Evolutionary conservation across 2,329 filamentous ascomycete genomes (phyloP).

Genomic region (Cadophora luteo-olivacea): DNA sequence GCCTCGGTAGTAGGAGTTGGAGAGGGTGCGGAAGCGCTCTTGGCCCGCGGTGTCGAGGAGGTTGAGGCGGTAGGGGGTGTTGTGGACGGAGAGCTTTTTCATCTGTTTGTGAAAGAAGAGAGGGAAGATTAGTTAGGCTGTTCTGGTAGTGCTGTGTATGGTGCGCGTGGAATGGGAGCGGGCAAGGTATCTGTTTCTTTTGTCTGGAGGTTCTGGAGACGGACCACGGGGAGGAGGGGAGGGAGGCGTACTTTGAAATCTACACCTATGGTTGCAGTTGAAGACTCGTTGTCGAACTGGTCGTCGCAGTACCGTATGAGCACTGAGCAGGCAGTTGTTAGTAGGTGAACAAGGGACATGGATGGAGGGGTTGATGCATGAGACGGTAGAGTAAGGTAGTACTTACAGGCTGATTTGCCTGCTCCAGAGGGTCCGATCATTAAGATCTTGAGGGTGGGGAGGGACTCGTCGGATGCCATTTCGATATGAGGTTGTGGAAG

Average conservation of each 20-base stretch:
- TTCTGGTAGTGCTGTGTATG: not conserved
- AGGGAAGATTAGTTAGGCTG: not conserved
- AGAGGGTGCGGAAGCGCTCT: conserved; percentile 94
- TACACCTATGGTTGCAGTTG: conserved; percentile 62
- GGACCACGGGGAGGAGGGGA: not conserved
- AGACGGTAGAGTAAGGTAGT: conserved; percentile 1
- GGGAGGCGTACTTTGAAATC: conserved; percentile 58
- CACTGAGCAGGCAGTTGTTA: conserved; percentile 47
- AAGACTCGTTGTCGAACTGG: conserved; percentile 61
- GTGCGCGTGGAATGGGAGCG: too few relatives aligned
- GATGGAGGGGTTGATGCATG: conserved; percentile 4
- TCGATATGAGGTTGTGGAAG: conserved; percentile 22
- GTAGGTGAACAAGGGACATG: conserved; percentile 3
- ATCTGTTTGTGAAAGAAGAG: conserved; percentile 45
- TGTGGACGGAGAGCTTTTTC: conserved; percentile 59
- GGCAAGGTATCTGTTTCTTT: not conserved
- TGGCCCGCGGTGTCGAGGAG: conserved; percentile 89
- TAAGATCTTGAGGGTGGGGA: conserved; percentile 59
- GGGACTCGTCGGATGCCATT: conserved; percentile 54
- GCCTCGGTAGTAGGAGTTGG: conserved; percentile 92
- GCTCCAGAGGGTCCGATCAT: conserved; percentile 62
- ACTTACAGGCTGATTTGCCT: conserved; percentile 60
- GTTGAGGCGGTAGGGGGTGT: conserved; percentile 58
- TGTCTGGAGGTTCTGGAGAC: not conserved
- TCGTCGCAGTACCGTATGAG: conserved; percentile 62